These are phyloP conservation scores for Colletotrichum sp. DNA, from an alignment of 2,329 filamentous ascomycete genomes.

Conservation along the genomic window DNA sequence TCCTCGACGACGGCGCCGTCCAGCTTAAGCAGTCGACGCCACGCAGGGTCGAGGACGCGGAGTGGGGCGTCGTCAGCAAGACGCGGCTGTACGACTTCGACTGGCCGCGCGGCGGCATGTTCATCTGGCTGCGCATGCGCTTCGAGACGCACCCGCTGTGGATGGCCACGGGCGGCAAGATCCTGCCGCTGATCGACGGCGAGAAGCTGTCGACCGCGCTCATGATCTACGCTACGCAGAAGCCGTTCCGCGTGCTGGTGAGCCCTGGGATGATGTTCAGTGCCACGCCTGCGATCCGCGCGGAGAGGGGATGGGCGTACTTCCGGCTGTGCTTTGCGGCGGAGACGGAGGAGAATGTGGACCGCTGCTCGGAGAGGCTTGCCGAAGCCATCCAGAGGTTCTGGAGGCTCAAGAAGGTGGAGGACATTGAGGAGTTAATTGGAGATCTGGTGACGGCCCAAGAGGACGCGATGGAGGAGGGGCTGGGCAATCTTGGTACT, in stretches of 20 bases:
- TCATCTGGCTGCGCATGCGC: conserved; percentile 79
- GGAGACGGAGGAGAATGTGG: conserved; percentile 73
- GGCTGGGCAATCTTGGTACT: conserved; percentile 32
- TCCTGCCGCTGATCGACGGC: conserved; percentile 51
- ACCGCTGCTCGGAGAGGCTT: conserved; percentile 65
- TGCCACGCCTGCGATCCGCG: conserved; percentile 63
- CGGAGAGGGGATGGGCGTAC: conserved; percentile 70
- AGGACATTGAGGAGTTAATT: conserved; percentile 69
- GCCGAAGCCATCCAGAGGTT: conserved; percentile 74
- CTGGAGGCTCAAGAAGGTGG: conserved; percentile 74
- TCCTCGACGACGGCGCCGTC: conserved; percentile 72
- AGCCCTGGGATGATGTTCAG: conserved; percentile 77
- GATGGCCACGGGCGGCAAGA: conserved; percentile 32
- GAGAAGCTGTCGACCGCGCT: conserved; percentile 67
- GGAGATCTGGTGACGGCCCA: conserved; percentile 32
- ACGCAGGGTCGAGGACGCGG: conserved; percentile 49
- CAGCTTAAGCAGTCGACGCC: conserved; percentile 67
- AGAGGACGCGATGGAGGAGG: conserved; percentile 22
- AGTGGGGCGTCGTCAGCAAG: conserved; percentile 80
- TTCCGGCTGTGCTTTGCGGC: conserved; percentile 86
- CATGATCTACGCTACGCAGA: conserved; percentile 72
- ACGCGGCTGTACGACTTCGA: conserved; percentile 76
- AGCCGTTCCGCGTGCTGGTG: conserved; percentile 73
- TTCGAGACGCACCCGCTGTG: conserved; percentile 77
- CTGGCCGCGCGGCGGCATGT: conserved; percentile 90